Percentiles rank a stretch among this genome's conserved stretches.
Evolutionary conservation across 1,284 basidiomycete genomes (phyloP).

Genomic region (Sanghuangporus weigelae): DNA sequence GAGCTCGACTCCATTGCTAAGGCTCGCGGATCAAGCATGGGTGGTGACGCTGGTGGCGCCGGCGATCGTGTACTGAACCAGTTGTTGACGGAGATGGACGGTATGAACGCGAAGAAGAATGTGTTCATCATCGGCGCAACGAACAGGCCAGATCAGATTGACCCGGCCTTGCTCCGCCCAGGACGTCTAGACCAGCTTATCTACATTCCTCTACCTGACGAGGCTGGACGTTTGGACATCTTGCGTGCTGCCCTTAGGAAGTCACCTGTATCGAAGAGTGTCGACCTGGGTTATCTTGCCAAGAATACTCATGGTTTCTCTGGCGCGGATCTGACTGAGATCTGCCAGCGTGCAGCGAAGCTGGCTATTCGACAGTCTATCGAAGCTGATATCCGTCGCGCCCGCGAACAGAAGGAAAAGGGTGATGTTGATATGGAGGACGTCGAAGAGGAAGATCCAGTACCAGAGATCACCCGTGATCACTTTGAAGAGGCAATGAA

Average conservation of each 20-base stretch:
- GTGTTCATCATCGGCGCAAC: conserved; percentile 99
- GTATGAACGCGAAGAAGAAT: conserved; percentile 99
- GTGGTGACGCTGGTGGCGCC: conserved; percentile 90
- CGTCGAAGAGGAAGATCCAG: conserved; percentile 84
- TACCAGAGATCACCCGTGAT: conserved; percentile 91
- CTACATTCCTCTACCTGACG: conserved; percentile 93
- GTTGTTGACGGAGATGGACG: conserved; percentile 99
- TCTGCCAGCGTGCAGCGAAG: conserved; percentile 97
- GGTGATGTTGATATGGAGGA: conserved; percentile 70
- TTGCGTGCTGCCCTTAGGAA: conserved; percentile 90
- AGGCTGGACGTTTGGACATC: conserved; percentile 87
- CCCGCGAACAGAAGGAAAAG: conserved; percentile 77
- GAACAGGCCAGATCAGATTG: conserved; percentile 99
- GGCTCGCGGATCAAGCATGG: conserved; percentile 74
- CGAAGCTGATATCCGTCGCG: conserved; percentile 82
- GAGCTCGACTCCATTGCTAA: conserved; percentile 99
- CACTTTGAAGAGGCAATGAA: conserved; percentile 99
- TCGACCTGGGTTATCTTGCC: conserved; percentile 85
- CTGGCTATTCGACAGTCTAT: conserved; percentile 94
- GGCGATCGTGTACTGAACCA: conserved; percentile 97
- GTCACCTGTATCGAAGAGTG: conserved; percentile 83
- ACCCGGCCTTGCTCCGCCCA: conserved; percentile 93
- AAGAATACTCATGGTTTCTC: conserved; percentile 98
- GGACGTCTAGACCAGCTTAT: conserved; percentile 97
- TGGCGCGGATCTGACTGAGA: conserved; percentile 98